Conservation (phyloP, 148 eudicot genomes). For the Rhododendron mucronatum region DNA sequence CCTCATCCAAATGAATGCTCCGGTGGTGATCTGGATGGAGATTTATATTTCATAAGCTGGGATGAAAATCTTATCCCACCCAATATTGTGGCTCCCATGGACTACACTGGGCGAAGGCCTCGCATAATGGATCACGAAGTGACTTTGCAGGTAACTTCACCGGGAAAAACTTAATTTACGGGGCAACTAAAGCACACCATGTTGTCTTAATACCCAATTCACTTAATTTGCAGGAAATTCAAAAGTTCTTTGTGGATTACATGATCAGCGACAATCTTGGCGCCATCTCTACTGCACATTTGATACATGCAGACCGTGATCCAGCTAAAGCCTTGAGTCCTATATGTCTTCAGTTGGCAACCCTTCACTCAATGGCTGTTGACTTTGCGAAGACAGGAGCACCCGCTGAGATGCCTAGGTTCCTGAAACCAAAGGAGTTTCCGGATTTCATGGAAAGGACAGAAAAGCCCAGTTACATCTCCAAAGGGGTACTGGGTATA, state of each 20-base stretch:
- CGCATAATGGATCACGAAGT: slow-evolving; percentile 96
- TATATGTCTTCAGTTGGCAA: slow-evolving; percentile 70
- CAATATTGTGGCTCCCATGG: slow-evolving; percentile 80
- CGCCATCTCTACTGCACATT: slow-evolving; percentile 82
- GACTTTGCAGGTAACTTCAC: slow-evolving; percentile 54
- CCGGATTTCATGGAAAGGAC: slow-evolving; percentile 95
- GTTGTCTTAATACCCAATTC: neutral
- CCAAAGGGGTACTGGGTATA: slow-evolving; percentile 68
- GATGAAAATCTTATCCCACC: slow-evolving; percentile 67
- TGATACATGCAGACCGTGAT: slow-evolving; percentile 84
- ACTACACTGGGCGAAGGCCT: slow-evolving; percentile 80
- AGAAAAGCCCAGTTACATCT: slow-evolving; percentile 64
- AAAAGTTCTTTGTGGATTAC: slow-evolving; percentile 87
- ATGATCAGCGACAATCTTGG: slow-evolving; percentile 85
- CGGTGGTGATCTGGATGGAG: slow-evolving; percentile 98
- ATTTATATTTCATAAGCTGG: slow-evolving; percentile 89
- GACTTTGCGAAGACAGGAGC: slow-evolving; percentile 96
- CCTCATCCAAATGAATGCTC: slow-evolving; percentile 99
- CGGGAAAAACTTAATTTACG: neutral
- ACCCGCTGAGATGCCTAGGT: slow-evolving; percentile 89
- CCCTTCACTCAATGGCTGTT: slow-evolving; percentile 97
- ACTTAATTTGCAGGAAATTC: slow-evolving; percentile 71
- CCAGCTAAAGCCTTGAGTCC: slow-evolving; percentile 73
- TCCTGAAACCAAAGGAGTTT: slow-evolving; percentile 66
- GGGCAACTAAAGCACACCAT: neutral